A percentile compares a stretch with the other conserved stretches of the same genome.
These are phyloP conservation scores for Macrophomina pseudophaseolina DNA, from an alignment of 2,329 filamentous ascomycete species.

Conservation along the genomic window DNA sequence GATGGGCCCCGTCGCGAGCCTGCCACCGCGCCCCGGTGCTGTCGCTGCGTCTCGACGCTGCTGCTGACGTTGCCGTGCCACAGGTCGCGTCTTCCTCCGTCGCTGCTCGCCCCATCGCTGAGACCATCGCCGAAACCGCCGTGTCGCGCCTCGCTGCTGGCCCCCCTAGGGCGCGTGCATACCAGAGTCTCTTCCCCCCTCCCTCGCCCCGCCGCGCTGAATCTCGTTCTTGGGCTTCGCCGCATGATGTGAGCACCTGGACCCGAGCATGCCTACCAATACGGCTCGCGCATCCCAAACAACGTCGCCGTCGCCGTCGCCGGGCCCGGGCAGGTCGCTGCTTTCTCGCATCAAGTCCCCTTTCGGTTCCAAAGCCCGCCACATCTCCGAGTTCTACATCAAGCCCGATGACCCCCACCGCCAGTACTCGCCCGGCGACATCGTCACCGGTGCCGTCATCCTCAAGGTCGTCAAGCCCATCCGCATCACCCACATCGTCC, in stretches of 20 bases:
- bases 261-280: constrained; percentile 28
- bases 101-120: not conserved
- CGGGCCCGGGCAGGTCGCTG: constrained; percentile 39
- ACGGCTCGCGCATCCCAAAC: constrained; percentile 25
- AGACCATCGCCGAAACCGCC: constrained; percentile 15
- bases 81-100: constrained; percentile 5
- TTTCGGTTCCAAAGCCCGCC: constrained; percentile 62
- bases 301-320: constrained; percentile 17
- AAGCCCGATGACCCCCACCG: constrained; percentile 77
- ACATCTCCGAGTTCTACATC: constrained; percentile 79
- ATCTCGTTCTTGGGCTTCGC: constrained; percentile 15
- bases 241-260: constrained; percentile 27
- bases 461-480: constrained; percentile 75
- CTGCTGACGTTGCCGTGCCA: constrained; percentile 20
- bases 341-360: constrained; percentile 63
- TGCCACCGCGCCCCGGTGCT: not conserved
- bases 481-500: constrained; percentile 78
- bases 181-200: not conserved
- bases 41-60: constrained; percentile 5
- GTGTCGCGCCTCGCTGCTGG: constrained; percentile 10
- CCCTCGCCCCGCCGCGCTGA: not conserved
- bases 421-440: constrained; percentile 75
- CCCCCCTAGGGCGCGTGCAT: not conserved
- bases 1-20: not conserved
- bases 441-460: constrained; percentile 74